Conservation (phyloP, 2,329 filamentous ascomycete species). For the Microcyclospora pomicola region DNA sequence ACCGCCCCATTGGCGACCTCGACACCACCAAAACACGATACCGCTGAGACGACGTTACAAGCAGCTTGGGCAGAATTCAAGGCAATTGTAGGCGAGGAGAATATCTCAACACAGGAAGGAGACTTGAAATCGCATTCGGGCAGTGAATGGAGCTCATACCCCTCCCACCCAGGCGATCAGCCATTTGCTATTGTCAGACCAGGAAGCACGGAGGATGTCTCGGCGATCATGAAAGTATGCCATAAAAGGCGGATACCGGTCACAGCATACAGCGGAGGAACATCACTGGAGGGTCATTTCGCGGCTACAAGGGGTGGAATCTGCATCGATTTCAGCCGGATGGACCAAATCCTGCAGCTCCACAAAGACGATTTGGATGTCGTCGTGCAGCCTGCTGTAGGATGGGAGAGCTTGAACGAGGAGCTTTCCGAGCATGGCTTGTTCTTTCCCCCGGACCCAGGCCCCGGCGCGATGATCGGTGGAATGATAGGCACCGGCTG, state of each 20-base stretch:
- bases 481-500: conserved; percentile 73
- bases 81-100: conserved; percentile 46
- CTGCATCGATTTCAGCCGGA: conserved; percentile 71
- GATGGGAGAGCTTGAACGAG: conserved; percentile 79
- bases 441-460: conserved; percentile 86
- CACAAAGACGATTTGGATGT: conserved; percentile 56
- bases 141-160: conserved; percentile 50
- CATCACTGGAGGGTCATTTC: conserved; percentile 80
- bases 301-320: conserved; percentile 70
- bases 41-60: conserved; percentile 43
- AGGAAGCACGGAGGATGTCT: conserved; percentile 64
- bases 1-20: conserved; percentile 40
- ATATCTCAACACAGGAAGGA: conserved; percentile 43
- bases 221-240: conserved; percentile 78
- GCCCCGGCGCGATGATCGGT: conserved; percentile 82
- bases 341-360: conserved; percentile 66
- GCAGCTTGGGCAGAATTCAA: conserved; percentile 52
- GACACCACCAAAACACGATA: conserved; percentile 40
- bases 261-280: conserved; percentile 75
- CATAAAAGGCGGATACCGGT: conserved; percentile 70
- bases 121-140: conserved; percentile 46
- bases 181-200: conserved; percentile 61
- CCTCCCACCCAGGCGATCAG: conserved; percentile 26
- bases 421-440: conserved; percentile 56
- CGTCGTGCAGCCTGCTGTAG: conserved; percentile 51